Evolutionary conservation across 495 filamentous ascomycete genomes (phyloP), one percentile per base, ranked within the genome.

Genomic region (Copromyces sp.): DNA sequence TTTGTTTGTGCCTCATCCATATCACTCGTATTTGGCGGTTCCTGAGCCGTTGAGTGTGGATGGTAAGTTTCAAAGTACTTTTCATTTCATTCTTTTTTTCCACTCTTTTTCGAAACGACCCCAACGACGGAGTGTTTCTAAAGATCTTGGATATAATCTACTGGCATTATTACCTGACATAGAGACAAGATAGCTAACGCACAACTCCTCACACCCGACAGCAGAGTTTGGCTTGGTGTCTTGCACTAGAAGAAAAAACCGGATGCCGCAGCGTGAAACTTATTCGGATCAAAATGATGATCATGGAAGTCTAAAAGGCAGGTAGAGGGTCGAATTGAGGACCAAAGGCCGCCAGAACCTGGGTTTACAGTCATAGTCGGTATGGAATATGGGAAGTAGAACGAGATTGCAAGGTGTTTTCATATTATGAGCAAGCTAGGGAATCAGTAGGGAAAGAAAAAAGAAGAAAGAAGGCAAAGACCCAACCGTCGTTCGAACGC

Each of bases 11-110:
- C 2, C 4, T 4, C 35, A 4, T 4, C 35, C 2, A 4, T 2
- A 4, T 2, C 35, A 4, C n/a, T n/a, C n/a, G n/a, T n/a, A 4
- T 2, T 2, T 2, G 4, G 35, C 2, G 35, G 2, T 4, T 2
- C 4, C 4, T 37, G 4, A 2, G 2, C 4, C 35, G 4, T 4
- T 37, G 35, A 37, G 4, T 4, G 35, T 4, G 35, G 35, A 37
- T 37, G 35, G 35, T 37, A 37, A 37, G 35, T 37, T 37, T 37
- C 35, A 3, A 37, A 4, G n/a, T n/a, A n/a, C n/a, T n/a, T n/a
- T n/a, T 37, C 35, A 37, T 4, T 4, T 37, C 2, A 2, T 3
- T 4, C 2, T 4, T 37, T 2, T 37, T 37, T 37, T 37, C 35
- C 35, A 7, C 9, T 9, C 8, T 39, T 39, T 9, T 39, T 9